phyloP scores from a whole-genome alignment of 2,329 filamentous ascomycete genomes.

The Hortaea werneckii region DNA sequence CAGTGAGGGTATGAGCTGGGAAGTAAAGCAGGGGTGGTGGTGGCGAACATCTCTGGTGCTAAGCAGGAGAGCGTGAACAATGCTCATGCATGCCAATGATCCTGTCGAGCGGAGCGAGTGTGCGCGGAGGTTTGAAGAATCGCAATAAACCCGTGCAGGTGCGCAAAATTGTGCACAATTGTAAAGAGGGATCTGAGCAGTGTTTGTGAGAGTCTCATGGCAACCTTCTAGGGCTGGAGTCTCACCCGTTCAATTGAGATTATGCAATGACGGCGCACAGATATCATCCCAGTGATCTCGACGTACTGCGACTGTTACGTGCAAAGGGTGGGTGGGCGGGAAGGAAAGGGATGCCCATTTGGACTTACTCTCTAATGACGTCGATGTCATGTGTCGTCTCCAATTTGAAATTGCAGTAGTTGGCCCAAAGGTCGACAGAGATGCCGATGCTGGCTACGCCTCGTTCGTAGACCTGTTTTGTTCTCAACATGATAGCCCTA shows the following conservation, averaged over 20 bases:
- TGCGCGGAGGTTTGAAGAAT: background rate
- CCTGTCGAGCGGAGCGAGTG: background rate
- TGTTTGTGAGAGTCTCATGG: slow-evolving; percentile 21
- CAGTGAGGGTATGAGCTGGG: slow-evolving; percentile 10
- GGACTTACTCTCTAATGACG: slow-evolving; percentile 98
- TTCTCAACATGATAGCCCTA: no score
- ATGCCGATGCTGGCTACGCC: slow-evolving; percentile 86
- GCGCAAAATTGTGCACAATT: background rate
- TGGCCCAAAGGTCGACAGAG: slow-evolving; percentile 93
- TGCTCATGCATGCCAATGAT: slow-evolving; percentile 5
- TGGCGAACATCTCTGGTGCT: slow-evolving; percentile 19
- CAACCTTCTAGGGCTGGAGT: slow-evolving; percentile 3
- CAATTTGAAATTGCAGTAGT: slow-evolving; percentile 96
- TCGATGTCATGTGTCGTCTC: slow-evolving; percentile 92
- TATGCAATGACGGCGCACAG: no score
- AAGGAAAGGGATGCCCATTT: slow-evolving; percentile 51
- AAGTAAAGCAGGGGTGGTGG: slow-evolving; percentile 22
- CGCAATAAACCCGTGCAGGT: background rate
- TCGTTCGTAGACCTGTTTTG: slow-evolving; percentile 73
- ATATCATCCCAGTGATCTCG: no score
- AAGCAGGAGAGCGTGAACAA: slow-evolving; percentile 8
- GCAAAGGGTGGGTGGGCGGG: slow-evolving; percentile 10
- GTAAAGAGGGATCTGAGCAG: slow-evolving; percentile 13
- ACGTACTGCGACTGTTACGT: background rate
- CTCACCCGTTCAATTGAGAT: no score